Evolutionary conservation across 23 red algal species (phyloP), one percentile per base, ranked within the genome.

Genomic region (Agarophyton chilense): DNA sequence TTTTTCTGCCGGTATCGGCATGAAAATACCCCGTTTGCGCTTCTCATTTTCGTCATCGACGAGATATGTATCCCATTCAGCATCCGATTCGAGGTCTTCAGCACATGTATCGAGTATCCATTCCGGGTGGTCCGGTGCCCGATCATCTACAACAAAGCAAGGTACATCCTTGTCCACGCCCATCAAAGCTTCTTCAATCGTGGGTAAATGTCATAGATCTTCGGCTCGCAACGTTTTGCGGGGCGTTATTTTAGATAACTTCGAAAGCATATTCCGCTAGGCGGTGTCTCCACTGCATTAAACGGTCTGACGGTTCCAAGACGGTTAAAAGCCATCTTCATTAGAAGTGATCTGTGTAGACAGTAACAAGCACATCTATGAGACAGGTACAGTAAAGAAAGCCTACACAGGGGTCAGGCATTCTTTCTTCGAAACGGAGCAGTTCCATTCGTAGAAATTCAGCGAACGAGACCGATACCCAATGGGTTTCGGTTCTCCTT

Each of bases 251-350:
- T 6, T 61, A 22, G 7, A 78, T 21, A 10, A 78, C 0, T 78
- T 78, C 19, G 31, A 78, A 78, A 17, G 44, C 34, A 1, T 52
- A 78, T 78, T 78, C 32, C 14, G 72, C 43, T 19, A 78, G n/a
- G 32, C 41, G 72, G 8, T 47, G 72, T 25, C 19, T 78, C 39
- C 72, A 78, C 5, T 4, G 34, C 72, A 78, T 54, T 9, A 78
- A 39, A n/a, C 72, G 10, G 10, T 0, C 50, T 18, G 72, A 78
- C 17, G 72, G 72, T 47, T 78, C 17, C 17, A 39, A 31, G 4
- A 78, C 17, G 39, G 35, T 78, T 17, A 78, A 47, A 4, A 78
- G 19, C 38, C 72, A 78, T 31, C 72, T 78, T 42, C 44, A 21
- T 18, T 16, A 50, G 72, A 0, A 78, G 44, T 50, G 41, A 78